phyloP scores from a whole-genome alignment of 2,329 filamentous ascomycete genomes.

The Aquanectria penicillioides region DNA sequence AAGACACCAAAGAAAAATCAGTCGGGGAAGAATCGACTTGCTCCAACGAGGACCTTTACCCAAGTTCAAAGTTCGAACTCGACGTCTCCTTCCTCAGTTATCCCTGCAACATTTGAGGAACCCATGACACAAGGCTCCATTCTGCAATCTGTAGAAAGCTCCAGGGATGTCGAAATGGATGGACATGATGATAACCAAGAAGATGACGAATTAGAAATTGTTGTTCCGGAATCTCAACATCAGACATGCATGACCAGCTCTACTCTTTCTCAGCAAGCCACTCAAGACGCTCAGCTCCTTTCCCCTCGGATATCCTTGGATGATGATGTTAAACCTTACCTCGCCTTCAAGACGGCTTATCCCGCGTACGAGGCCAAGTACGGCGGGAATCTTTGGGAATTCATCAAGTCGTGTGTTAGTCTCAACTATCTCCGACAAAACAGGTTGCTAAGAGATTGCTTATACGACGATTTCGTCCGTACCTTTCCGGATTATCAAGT shows the following conservation, averaged over 20 bases:
- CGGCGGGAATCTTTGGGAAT: slow-evolving; percentile 50
- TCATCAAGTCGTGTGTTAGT: slow-evolving; percentile 57
- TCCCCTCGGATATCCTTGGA: not conserved
- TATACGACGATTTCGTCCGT: slow-evolving; percentile 65
- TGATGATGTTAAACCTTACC: slow-evolving; percentile 43
- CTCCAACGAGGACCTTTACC: slow-evolving; percentile 36
- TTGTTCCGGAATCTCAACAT: slow-evolving; percentile 9
- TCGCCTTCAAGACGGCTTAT: slow-evolving; percentile 54
- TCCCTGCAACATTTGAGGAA: slow-evolving; percentile 40
- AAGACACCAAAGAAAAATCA: slow-evolving; percentile 28
- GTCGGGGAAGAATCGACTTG: slow-evolving; percentile 32
- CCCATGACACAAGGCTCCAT: slow-evolving; percentile 32
- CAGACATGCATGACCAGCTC: not conserved
- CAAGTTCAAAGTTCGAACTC: slow-evolving; percentile 39
- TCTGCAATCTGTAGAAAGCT: slow-evolving; percentile 33
- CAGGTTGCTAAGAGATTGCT: slow-evolving; percentile 50
- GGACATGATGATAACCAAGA: slow-evolving; percentile 11
- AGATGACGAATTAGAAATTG: slow-evolving; percentile 24
- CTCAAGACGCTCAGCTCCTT: not conserved
- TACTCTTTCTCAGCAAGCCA: not conserved
- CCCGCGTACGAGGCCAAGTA: slow-evolving; percentile 54
- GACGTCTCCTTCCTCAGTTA: slow-evolving; percentile 43
- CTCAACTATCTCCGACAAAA: slow-evolving; percentile 51
- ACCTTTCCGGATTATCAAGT: slow-evolving; percentile 53
- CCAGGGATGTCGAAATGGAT: slow-evolving; percentile 14